Conservation (phyloP, 495 filamentous ascomycete genomes). For the Neurospora sp. region DNA sequence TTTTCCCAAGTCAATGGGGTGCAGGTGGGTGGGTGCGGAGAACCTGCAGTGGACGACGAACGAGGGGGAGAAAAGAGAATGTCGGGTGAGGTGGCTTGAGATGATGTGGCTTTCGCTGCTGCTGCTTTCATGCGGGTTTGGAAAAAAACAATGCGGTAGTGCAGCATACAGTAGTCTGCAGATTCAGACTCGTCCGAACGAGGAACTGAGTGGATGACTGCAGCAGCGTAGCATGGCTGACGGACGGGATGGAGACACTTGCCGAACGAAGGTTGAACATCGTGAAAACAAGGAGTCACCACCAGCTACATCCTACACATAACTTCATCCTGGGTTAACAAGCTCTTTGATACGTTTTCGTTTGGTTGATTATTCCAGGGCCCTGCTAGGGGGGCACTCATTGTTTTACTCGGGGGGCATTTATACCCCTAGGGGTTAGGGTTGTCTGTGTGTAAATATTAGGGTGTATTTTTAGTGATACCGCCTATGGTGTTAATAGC, state of each 20-base stretch:
- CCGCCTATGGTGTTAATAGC: no score
- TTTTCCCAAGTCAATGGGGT: background rate
- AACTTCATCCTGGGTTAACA: background rate
- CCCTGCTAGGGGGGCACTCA: no score
- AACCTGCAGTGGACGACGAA: background rate
- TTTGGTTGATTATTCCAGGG: background rate
- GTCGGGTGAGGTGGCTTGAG: background rate
- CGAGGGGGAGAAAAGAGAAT: background rate
- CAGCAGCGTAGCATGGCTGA: background rate
- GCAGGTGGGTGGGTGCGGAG: background rate
- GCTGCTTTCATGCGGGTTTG: background rate
- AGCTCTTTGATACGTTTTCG: background rate
- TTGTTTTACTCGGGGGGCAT: no score
- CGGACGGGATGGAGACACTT: background rate
- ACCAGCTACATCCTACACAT: background rate
- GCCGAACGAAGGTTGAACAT: background rate
- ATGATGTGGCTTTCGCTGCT: background rate
- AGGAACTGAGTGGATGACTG: background rate
- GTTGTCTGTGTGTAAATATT: no score
- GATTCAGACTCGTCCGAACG: background rate
- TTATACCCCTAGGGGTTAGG: no score
- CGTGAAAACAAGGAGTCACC: background rate
- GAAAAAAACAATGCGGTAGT: background rate
- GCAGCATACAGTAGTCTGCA: background rate
- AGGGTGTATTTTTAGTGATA: no score